phyloP scores from a whole-genome alignment of 177 flowering plant genomes.

The Vitis hybrid region DNA sequence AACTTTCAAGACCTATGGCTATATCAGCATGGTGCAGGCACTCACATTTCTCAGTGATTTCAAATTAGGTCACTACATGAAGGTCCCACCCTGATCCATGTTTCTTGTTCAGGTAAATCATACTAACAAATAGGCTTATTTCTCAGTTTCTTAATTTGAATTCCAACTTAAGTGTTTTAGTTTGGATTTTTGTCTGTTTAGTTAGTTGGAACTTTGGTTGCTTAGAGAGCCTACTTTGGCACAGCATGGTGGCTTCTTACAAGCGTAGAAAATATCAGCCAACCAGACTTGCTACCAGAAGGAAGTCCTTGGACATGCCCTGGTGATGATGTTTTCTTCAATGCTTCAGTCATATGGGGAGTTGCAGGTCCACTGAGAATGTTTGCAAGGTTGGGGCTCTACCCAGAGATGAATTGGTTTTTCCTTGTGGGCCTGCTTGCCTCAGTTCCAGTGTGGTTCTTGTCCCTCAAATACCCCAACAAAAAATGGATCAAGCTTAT shows the following conservation, averaged over 20 bases:
- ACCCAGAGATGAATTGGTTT: conserved; percentile 51
- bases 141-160: too few species aligned
- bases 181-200: conserved; percentile 6
- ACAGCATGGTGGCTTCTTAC: conserved; percentile 74
- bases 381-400: conserved; percentile 52
- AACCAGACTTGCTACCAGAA: conserved; percentile 30
- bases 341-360: conserved; percentile 87
- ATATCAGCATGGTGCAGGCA: conserved; percentile 33
- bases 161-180: too few species aligned
- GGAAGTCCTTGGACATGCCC: conserved; percentile 85
- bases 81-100: conserved; percentile 53
- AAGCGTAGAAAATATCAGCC: conserved; percentile 45
- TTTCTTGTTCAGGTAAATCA: conserved; percentile 40
- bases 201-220: conserved; percentile 47
- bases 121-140: too few species aligned
- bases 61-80: conserved; percentile 19
- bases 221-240: conserved; percentile 41
- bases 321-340: conserved; percentile 57
- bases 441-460: conserved; percentile 58
- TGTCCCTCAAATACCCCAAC: conserved; percentile 42
- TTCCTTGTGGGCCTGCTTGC: conserved; percentile 52
- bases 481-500: conserved; percentile 57
- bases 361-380: conserved; percentile 63
- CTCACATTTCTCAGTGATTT: conserved; percentile 29
- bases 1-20: conserved; percentile 10